A percentile compares a stretch with the other conserved stretches of the same genome.
phyloP scores from a whole-genome alignment of 208 protist species.

The Angomonas desouzai region DNA sequence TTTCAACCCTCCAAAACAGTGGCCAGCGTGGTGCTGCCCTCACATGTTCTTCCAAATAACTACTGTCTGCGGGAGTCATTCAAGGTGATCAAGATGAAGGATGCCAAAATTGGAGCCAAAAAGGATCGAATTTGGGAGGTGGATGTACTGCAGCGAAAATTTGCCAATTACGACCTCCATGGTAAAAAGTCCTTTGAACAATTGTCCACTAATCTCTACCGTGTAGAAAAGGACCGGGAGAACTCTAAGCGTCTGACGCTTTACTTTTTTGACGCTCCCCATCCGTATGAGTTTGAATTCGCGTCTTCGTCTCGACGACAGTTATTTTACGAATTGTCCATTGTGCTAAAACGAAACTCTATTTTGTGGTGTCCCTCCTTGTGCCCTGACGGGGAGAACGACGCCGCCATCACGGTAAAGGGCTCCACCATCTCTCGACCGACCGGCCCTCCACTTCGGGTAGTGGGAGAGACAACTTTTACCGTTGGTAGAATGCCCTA shows the following conservation, averaged over 20 bases:
- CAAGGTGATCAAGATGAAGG: constrained; percentile 52
- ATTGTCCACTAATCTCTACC: constrained; percentile 44
- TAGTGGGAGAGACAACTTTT: constrained; percentile 48
- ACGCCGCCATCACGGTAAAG: constrained; percentile 50
- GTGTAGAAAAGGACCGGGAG: constrained; percentile 48
- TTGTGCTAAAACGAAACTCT: constrained; percentile 52
- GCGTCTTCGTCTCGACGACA: constrained; percentile 39
- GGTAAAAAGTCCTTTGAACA: constrained; percentile 51
- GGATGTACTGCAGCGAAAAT: constrained; percentile 48
- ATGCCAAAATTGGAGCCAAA: constrained; percentile 14
- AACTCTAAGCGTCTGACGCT: constrained; percentile 46
- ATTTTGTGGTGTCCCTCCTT: constrained; percentile 76
- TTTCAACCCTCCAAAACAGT: constrained; percentile 28
- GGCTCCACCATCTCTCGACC: constrained; percentile 69
- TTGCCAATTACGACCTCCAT: constrained; percentile 47
- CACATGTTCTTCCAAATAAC: constrained; percentile 66
- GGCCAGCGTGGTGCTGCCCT: constrained; percentile 42
- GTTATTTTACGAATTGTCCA: constrained; percentile 70
- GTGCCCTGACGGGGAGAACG: constrained; percentile 49
- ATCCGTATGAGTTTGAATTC: constrained; percentile 75
- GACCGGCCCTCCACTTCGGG: constrained; percentile 14
- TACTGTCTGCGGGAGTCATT: constrained; percentile 59
- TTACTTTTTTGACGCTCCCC: constrained; percentile 66
- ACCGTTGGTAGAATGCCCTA: constrained; percentile 69
- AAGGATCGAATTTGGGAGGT: constrained; percentile 73